Evolutionary conservation across 2,329 filamentous ascomycete genomes (phyloP).

Genomic region (Geosmithia putterillii): DNA sequence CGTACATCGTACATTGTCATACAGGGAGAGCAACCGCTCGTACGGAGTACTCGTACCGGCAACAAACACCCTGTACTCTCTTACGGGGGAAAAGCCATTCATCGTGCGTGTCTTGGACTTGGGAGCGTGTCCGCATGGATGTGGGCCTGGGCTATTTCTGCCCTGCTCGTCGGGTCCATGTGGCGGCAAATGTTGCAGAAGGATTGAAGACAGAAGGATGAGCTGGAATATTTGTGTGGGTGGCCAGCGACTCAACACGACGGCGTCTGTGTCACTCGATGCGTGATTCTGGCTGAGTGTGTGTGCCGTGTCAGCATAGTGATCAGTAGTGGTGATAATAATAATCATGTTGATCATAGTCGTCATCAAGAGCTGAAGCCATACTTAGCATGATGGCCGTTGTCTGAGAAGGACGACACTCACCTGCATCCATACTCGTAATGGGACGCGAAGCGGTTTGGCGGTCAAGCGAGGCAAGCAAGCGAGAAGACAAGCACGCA

Average conservation of each 20-base stretch:
- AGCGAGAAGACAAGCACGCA: not conserved
- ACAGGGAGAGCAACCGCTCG: too few species aligned
- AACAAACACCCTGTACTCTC: not conserved
- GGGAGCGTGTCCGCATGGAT: not conserved
- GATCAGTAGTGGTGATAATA: not conserved
- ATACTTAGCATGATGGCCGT: too few species aligned
- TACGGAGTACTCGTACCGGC: not conserved
- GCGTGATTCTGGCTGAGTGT: not conserved
- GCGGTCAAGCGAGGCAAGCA: not conserved
- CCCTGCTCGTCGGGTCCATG: not conserved
- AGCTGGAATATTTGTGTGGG: not conserved
- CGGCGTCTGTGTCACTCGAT: not conserved
- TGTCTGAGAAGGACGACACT: not conserved
- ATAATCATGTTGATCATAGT: not conserved
- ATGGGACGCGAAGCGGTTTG: too few species aligned
- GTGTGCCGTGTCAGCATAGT: not conserved
- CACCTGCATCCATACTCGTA: too few species aligned
- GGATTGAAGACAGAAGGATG: not conserved
- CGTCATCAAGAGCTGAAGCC: too few species aligned
- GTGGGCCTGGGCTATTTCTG: not conserved
- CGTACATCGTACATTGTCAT: too few species aligned
- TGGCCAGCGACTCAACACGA: too few species aligned
- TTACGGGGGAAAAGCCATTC: not conserved
- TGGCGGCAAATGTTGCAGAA: not conserved
- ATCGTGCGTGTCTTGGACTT: too few species aligned